These are phyloP conservation scores for Strobilomyces echinocephalus DNA, from an alignment of 768 basidiomycete species.

Conservation along the genomic window DNA sequence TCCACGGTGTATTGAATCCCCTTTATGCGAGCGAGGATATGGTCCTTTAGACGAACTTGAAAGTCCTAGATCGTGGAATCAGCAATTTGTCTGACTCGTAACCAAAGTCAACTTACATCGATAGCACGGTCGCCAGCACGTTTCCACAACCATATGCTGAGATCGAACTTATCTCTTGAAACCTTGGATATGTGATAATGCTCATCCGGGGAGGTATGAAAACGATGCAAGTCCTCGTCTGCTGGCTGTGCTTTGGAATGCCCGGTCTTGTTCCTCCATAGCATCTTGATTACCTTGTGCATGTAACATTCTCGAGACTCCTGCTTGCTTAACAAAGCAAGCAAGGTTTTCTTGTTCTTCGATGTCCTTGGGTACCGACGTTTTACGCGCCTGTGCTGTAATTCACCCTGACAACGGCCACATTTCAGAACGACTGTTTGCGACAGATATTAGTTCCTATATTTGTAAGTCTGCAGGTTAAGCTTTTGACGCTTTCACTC, in stretches of 20 bases:
- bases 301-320: background rate
- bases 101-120: background rate
- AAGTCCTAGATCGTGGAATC: background rate
- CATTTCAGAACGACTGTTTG: too few relatives aligned
- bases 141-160: background rate
- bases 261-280: too few relatives aligned
- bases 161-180: background rate
- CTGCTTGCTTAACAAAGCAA: background rate
- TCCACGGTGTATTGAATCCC: background rate
- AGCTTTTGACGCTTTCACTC: background rate
- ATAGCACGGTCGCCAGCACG: background rate
- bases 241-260: background rate
- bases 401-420: slow-evolving; percentile 5
- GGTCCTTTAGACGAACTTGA: background rate
- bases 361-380: background rate
- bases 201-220: too few relatives aligned
- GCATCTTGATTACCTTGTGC: background rate
- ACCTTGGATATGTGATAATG: background rate
- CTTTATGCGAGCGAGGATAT: background rate
- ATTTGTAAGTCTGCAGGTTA: background rate
- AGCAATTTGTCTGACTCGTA: background rate
- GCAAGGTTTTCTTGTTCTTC: background rate
- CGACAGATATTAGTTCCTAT: background rate
- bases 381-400: background rate
- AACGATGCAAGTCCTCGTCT: too few relatives aligned